Conservation (phyloP, 2,329 filamentous ascomycete genomes). For the Colletotrichum karsti region DNA sequence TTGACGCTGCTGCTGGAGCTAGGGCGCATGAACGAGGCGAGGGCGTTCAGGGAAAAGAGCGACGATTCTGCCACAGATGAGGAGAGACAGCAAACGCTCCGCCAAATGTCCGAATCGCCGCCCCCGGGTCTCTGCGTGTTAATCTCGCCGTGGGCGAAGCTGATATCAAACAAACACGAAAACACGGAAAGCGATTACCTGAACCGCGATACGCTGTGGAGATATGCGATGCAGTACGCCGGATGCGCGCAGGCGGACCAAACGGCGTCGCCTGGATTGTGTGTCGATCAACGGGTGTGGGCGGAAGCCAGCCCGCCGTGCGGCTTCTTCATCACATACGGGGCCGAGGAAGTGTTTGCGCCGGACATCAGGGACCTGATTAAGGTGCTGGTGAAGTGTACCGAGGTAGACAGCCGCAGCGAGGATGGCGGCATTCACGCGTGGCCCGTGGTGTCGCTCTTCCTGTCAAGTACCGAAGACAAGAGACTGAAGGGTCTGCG, state of each 20-base stretch:
- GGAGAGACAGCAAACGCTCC: slow-evolving; percentile 12
- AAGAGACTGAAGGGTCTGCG: slow-evolving; percentile 62
- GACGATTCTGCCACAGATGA: slow-evolving; percentile 21
- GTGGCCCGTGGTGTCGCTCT: slow-evolving; percentile 79
- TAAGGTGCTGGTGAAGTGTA: slow-evolving; percentile 58
- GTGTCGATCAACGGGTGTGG: slow-evolving; percentile 74
- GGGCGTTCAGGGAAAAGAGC: slow-evolving; percentile 12
- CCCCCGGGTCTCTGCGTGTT: slow-evolving; percentile 67
- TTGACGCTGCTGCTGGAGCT: slow-evolving; percentile 78
- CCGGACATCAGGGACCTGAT: slow-evolving; percentile 73
- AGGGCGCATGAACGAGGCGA: slow-evolving; percentile 50
- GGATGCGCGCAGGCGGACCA: slow-evolving; percentile 50
- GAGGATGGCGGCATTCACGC: slow-evolving; percentile 78
- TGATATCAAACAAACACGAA: slow-evolving; percentile 72
- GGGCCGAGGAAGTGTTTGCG: slow-evolving; percentile 80
- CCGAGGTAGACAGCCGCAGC: slow-evolving; percentile 64
- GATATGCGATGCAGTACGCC: slow-evolving; percentile 76
- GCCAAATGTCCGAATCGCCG: slow-evolving; percentile 30
- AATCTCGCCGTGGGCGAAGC: slow-evolving; percentile 83
- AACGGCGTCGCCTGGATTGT: slow-evolving; percentile 72
- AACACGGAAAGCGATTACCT: slow-evolving; percentile 82
- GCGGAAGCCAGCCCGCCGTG: slow-evolving; percentile 68
- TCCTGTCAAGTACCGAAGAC: slow-evolving; percentile 57
- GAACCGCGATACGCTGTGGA: slow-evolving; percentile 70
- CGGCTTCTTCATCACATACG: slow-evolving; percentile 77